A percentile compares a stretch with the other conserved stretches of the same genome.
phyloP scores from a whole-genome alignment of 805 yeast species.

The Candida gorgasii region DNA sequence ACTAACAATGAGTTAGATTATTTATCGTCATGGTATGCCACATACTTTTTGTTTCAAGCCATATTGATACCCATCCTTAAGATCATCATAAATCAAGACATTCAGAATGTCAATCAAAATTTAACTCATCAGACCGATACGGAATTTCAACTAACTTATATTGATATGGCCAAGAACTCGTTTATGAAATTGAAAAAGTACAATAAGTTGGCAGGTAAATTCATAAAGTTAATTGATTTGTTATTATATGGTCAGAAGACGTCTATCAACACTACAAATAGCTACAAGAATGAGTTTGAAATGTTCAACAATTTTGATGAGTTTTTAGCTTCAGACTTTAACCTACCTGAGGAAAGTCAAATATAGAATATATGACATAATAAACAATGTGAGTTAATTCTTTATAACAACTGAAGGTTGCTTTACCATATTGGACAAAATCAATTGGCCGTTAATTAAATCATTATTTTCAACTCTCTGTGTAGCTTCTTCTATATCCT shows the following conservation, averaged over 20 bases:
- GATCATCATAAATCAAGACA: slow-evolving; percentile 17
- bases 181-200: slow-evolving; percentile 15
- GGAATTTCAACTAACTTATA: slow-evolving; percentile 16
- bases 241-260: slow-evolving; percentile 15
- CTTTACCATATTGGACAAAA: slow-evolving; percentile 22
- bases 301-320: slow-evolving; percentile 19
- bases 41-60: slow-evolving; percentile 23
- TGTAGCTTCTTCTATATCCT: slow-evolving; percentile 49
- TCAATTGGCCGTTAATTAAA: slow-evolving; percentile 56
- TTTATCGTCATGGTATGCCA: slow-evolving; percentile 20
- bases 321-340: no score
- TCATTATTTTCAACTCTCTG: slow-evolving; percentile 59
- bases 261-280: slow-evolving; percentile 7
- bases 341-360: no score
- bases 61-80: slow-evolving; percentile 20
- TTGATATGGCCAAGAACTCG: slow-evolving; percentile 16
- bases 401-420: slow-evolving; percentile 7
- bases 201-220: slow-evolving; percentile 22
- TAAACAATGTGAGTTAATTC: no score
- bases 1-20: slow-evolving; percentile 17
- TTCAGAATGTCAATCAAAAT: slow-evolving; percentile 1
- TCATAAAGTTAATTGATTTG: slow-evolving; percentile 19
- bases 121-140: slow-evolving; percentile 1
- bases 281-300: slow-evolving; percentile 12
- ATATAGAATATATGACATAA: no score